Base-by-base conservation (phyloP, 1,284 basidiomycete genomes). In the Inonotus hispidus region DNA sequence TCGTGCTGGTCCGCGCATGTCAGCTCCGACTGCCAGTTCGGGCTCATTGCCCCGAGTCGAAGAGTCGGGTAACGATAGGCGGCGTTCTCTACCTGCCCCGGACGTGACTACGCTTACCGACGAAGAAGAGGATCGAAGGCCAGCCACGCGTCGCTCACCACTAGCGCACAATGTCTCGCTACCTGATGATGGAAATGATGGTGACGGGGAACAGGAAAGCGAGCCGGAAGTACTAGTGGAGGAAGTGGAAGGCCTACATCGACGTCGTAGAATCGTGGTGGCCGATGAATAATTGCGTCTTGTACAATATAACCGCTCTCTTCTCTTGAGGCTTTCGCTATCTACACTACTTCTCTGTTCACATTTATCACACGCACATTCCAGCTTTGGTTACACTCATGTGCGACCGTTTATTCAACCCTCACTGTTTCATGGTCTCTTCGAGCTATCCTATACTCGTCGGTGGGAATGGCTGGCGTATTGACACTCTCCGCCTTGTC, bases 71-170 rank as follows among this genome's bases (percentile, higher is more conserved):
- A 16, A 35, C 6, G 60, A 56, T 25, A 38, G 60, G 23, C 53
- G 60, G 21, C 52, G 43, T 16, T 61, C 60, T 14, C 38, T 61
- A 45, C 54, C 60, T 7, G 32, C 52, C 14, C 59, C 35, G 5
- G 16, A 53, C 19, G 27, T 52, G 13, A 29, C 23, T 21, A 25
- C 43, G 14, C 39, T 55, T 38, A 41, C 53, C 4, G 21, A 35
- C 11, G 59, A 55, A 19, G 59, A 47, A 21, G 59, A 60, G 56
- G n/a, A 32, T 6, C 14, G 16, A 35, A 27, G 35, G 21, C 16
- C 39, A 11, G 7, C 27, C 5, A 21, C 11, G 41, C 53, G 39
- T 13, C 29, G 45, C 10, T 56, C 60, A 29, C 54, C 60, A 4
- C 46, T 57, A 27, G 27, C 35, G 16, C 23, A 50, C 8, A 27